These are phyloP conservation scores for Solanum sejunctum DNA, from an alignment of 257 asterid genomes.

Conservation along the genomic window DNA sequence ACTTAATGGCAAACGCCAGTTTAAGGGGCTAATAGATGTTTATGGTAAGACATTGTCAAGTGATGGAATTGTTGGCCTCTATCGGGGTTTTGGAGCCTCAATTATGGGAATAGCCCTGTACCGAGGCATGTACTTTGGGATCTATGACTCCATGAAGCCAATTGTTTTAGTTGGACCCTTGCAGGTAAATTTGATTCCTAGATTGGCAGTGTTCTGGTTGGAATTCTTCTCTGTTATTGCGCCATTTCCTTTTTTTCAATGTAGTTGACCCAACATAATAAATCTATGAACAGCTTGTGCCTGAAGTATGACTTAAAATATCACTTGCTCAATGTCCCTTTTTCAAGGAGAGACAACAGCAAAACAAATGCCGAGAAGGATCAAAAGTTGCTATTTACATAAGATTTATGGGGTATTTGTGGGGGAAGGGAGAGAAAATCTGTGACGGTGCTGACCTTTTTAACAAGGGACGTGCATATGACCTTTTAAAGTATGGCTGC, in stretches of 20 bases:
- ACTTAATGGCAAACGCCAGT: conserved; percentile 17
- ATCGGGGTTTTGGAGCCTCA: conserved; percentile 88
- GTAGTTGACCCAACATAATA: neutral
- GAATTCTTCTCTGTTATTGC: neutral
- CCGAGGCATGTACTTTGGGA: conserved; percentile 96
- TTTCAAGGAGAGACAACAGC: neutral
- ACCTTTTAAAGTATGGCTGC: neutral
- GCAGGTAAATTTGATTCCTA: conserved; percentile 27
- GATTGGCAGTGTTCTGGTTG: neutral
- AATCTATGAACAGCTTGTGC: neutral
- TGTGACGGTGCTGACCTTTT: neutral
- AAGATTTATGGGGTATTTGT: neutral
- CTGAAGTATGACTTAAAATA: neutral
- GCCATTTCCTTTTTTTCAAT: neutral
- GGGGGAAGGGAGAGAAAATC: neutral
- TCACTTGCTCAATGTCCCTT: neutral
- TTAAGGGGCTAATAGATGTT: conserved; percentile 54
- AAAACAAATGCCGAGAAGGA: neutral
- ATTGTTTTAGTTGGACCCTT: conserved; percentile 73
- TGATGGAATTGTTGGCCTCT: conserved; percentile 80
- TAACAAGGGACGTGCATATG: neutral
- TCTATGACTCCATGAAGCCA: conserved; percentile 92
- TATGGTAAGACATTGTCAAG: conserved; percentile 61
- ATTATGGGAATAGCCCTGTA: conserved; percentile 81
- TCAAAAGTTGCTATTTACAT: neutral